Conservation (phyloP, 2,329 filamentous ascomycete species). For the Diaporthe sp. region DNA sequence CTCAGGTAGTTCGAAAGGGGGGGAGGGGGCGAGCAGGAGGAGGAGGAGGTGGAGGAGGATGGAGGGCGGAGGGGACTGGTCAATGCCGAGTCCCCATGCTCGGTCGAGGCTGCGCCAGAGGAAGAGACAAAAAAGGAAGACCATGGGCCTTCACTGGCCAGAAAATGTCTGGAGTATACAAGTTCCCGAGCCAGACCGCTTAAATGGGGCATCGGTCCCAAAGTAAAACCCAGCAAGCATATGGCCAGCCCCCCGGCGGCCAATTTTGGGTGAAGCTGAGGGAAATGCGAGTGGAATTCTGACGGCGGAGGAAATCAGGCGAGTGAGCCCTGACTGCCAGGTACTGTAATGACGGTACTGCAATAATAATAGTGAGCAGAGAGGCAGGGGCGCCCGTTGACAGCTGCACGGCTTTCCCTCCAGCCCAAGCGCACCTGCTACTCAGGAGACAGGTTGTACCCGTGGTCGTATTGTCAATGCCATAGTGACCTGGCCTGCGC, state of each 20-base stretch:
- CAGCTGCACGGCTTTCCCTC: background rate
- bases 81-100: constrained; percentile 28
- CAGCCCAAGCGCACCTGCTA: background rate
- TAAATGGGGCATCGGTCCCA: constrained; percentile 26
- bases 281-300: background rate
- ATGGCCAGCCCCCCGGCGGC: background rate
- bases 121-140: constrained; percentile 1
- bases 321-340: background rate
- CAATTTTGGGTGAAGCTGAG: background rate
- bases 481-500: constrained; percentile 22
- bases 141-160: constrained; percentile 30
- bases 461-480: background rate
- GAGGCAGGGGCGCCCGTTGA: constrained; percentile 16
- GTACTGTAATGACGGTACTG: background rate
- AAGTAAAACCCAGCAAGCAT: constrained; percentile 15
- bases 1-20: constrained; percentile 10
- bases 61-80: constrained; percentile 28
- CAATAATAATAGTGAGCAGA: background rate
- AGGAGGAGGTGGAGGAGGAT: background rate
- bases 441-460: constrained; percentile 25
- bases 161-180: constrained; percentile 35
- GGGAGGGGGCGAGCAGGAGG: background rate
- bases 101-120: constrained; percentile 23
- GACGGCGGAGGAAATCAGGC: background rate
- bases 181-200: constrained; percentile 17